Conservation (phyloP, 768 basidiomycete genomes). For the Mrakia gelida region DNA sequence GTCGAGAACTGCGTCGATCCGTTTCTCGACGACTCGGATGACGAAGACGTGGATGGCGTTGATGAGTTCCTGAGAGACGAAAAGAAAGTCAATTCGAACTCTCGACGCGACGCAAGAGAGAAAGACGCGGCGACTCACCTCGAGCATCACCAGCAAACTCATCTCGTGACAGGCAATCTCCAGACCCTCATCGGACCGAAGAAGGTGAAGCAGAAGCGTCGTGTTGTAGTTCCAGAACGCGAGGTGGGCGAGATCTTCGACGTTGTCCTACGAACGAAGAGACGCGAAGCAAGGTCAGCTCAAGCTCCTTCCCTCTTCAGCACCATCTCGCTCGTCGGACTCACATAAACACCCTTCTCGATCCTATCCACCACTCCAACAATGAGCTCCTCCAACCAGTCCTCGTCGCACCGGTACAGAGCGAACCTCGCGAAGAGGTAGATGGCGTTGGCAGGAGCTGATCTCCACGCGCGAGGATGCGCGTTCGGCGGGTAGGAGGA, state of each 20-base stretch:
- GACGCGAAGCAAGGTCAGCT: neutral
- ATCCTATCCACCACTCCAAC: slow-evolving; percentile 86
- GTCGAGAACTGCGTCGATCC: slow-evolving; percentile 82
- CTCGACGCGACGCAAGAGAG: neutral
- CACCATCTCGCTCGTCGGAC: slow-evolving; percentile 40
- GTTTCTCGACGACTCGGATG: slow-evolving; percentile 83
- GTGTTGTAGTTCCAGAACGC: slow-evolving; percentile 95
- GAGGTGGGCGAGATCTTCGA: slow-evolving; percentile 78
- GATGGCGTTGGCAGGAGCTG: slow-evolving; percentile 83
- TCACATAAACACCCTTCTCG: slow-evolving; percentile 85
- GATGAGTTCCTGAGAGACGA: slow-evolving; percentile 65
- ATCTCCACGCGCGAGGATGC: slow-evolving; percentile 51
- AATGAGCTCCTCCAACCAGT: slow-evolving; percentile 88
- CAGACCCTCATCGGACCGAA: slow-evolving; percentile 48
- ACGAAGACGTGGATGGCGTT: slow-evolving; percentile 96
- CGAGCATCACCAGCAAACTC: slow-evolving; percentile 72
- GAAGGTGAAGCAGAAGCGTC: slow-evolving; percentile 81
- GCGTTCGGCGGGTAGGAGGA: slow-evolving; percentile 66
- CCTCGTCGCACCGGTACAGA: slow-evolving; percentile 62
- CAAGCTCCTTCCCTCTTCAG: neutral
- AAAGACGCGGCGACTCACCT: slow-evolving; percentile 5
- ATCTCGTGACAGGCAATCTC: slow-evolving; percentile 75
- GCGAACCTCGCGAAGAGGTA: slow-evolving; percentile 91
- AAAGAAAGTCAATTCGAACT: neutral
- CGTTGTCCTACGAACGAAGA: slow-evolving; percentile 55